phyloP scores from a whole-genome alignment of 2,329 filamentous ascomycete genomes.

The Sarocladium strictum region DNA sequence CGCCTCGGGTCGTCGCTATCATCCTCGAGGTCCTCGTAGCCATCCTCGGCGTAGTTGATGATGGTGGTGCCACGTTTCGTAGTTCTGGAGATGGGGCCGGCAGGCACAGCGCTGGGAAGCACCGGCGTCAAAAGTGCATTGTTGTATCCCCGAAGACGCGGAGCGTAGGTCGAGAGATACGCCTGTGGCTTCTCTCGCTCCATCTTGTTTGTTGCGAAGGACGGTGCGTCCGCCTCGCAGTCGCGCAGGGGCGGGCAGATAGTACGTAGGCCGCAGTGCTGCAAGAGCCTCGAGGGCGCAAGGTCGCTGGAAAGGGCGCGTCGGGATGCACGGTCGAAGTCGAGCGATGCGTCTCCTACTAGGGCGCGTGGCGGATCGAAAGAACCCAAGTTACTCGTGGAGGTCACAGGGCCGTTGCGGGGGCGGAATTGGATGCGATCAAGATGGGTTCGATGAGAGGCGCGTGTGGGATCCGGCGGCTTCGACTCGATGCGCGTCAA shows the following conservation, averaged over 20 bases:
- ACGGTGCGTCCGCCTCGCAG: constrained; percentile 25
- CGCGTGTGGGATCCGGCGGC: constrained; percentile 6
- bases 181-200: constrained; percentile 64
- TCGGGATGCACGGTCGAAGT: neutral
- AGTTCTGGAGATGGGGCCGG: constrained; percentile 67
- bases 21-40: constrained; percentile 72
- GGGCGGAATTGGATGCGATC: constrained; percentile 6
- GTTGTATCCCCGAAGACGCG: constrained; percentile 81
- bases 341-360: neutral
- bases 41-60: constrained; percentile 97
- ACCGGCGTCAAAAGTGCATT: constrained; percentile 88
- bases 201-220: constrained; percentile 31
- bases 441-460: constrained; percentile 1
- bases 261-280: neutral
- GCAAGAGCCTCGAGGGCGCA: neutral
- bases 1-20: constrained; percentile 72
- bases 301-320: constrained; percentile 2
- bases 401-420: neutral
- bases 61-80: constrained; percentile 95
- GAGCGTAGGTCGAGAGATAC: constrained; percentile 86
- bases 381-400: neutral
- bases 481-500: constrained; percentile 9
- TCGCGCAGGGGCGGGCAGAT: constrained; percentile 14
- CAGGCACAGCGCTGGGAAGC: constrained; percentile 60
- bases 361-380: neutral